phyloP scores from a whole-genome alignment of 1,284 basidiomycete species.

The Cryptococcus sp. region DNA sequence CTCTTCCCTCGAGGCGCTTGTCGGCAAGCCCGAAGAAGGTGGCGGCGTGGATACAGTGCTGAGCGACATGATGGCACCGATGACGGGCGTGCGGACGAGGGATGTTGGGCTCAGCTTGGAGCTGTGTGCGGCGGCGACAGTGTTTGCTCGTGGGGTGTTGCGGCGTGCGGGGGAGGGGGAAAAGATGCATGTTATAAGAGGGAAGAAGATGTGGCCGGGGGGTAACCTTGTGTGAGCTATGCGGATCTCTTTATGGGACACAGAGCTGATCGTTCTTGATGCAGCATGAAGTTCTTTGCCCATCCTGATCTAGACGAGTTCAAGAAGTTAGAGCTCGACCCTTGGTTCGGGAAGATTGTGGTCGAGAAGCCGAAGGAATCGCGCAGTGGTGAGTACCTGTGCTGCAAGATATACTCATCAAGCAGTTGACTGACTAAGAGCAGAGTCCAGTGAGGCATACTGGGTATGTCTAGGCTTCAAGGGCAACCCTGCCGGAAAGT shows the following conservation, averaged over 20 bases:
- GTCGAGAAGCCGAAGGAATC: slow-evolving; percentile 48
- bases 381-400: slow-evolving; percentile 31
- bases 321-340: slow-evolving; percentile 35
- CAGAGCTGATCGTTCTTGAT: background rate
- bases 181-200: background rate
- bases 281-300: slow-evolving; percentile 46
- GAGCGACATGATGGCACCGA: slow-evolving; percentile 52
- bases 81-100: slow-evolving; percentile 44
- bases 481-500: slow-evolving; percentile 14
- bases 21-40: slow-evolving; percentile 2
- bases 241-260: background rate
- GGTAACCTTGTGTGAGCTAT: slow-evolving; percentile 45
- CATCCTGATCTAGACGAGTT: slow-evolving; percentile 47
- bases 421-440: background rate
- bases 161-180: slow-evolving; percentile 7
- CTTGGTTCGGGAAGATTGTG: slow-evolving; percentile 39
- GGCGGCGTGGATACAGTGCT: slow-evolving; percentile 46
- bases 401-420: background rate
- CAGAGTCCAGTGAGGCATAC: slow-evolving; percentile 49
- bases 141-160: slow-evolving; percentile 32
- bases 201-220: slow-evolving; percentile 28
- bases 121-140: slow-evolving; percentile 44
- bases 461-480: slow-evolving; percentile 49
- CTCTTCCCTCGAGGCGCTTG: background rate
- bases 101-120: slow-evolving; percentile 46